A percentile compares a stretch with the other conserved stretches of the same genome.
Conservation (phyloP, 495 filamentous ascomycete genomes). For the Penicillium odoratum region DNA sequence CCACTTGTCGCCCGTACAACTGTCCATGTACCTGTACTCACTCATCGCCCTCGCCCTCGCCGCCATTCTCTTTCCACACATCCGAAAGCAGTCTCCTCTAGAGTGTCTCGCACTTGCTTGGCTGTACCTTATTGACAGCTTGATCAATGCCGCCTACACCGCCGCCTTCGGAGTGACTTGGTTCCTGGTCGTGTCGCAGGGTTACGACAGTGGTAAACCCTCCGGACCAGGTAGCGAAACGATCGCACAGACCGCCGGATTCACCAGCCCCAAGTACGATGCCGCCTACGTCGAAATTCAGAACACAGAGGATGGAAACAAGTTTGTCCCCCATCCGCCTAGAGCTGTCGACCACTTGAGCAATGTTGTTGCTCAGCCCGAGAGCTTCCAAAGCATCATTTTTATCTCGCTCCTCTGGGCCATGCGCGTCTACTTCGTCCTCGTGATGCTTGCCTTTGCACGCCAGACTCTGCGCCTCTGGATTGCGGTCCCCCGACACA, state of each 20-base stretch:
- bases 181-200: slow-evolving; percentile 70
- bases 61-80: slow-evolving; percentile 64
- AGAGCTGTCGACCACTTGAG: slow-evolving; percentile 38
- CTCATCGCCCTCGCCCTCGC: slow-evolving; percentile 62
- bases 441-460: slow-evolving; percentile 79
- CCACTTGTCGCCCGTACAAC: slow-evolving; percentile 64
- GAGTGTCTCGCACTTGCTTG: slow-evolving; percentile 71
- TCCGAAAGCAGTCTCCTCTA: slow-evolving; percentile 66
- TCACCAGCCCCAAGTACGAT: slow-evolving; percentile 66
- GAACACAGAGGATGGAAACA: slow-evolving; percentile 25
- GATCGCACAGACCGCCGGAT: slow-evolving; percentile 66
- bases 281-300: slow-evolving; percentile 39
- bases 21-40: slow-evolving; percentile 86
- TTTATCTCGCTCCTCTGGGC: slow-evolving; percentile 71
- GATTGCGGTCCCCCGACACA: slow-evolving; percentile 47
- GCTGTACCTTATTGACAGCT: slow-evolving; percentile 75
- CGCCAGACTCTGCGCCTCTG: slow-evolving; percentile 64
- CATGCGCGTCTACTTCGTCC: slow-evolving; percentile 71
- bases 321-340: slow-evolving; percentile 31
- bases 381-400: slow-evolving; percentile 72
- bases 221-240: slow-evolving; percentile 48
- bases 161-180: slow-evolving; percentile 76
- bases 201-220: slow-evolving; percentile 45
- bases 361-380: slow-evolving; percentile 59
- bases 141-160: slow-evolving; percentile 77